Evolutionary conservation across 75 land plant genomes (phyloP).

Genomic region (Cunninghamia lanceolata): DNA sequence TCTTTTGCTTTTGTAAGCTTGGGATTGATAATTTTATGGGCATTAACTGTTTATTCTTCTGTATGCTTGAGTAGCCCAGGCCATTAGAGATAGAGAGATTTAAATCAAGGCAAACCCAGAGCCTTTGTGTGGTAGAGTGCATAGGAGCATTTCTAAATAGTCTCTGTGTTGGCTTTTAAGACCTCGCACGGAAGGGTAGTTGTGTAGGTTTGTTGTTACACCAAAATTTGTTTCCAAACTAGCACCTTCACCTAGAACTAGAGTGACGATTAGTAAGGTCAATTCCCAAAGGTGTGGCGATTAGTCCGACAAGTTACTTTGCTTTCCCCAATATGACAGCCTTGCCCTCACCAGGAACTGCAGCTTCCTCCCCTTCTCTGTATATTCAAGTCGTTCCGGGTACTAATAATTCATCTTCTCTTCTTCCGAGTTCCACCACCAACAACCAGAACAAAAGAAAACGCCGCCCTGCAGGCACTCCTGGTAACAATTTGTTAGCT

Average conservation of each 20-base stretch:
- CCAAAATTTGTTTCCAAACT: no score
- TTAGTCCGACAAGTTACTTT: no score
- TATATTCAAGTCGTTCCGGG: neutral
- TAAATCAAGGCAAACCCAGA: neutral
- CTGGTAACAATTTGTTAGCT: conserved; percentile 37
- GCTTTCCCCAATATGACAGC: neutral
- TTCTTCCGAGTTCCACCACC: neutral
- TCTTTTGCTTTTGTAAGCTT: no score
- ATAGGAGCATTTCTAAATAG: no score
- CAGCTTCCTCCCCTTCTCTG: neutral
- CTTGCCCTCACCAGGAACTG: neutral
- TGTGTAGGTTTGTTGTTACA: no score
- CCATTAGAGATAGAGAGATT: neutral
- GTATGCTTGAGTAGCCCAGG: neutral
- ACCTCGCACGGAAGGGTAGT: no score
- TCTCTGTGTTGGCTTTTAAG: no score
- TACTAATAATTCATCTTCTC: neutral
- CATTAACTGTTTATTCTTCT: neutral
- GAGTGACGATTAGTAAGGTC: no score
- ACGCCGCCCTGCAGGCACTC: conserved; percentile 91
- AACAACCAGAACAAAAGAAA: conserved; percentile 49
- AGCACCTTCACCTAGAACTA: no score
- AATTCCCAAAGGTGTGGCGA: no score
- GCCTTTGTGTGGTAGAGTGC: neutral
- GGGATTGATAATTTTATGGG: no score